These are phyloP conservation scores for Backusella parvicylindrica DNA, from an alignment of 192 early-diverging fungal genomes.

Conservation along the genomic window DNA sequence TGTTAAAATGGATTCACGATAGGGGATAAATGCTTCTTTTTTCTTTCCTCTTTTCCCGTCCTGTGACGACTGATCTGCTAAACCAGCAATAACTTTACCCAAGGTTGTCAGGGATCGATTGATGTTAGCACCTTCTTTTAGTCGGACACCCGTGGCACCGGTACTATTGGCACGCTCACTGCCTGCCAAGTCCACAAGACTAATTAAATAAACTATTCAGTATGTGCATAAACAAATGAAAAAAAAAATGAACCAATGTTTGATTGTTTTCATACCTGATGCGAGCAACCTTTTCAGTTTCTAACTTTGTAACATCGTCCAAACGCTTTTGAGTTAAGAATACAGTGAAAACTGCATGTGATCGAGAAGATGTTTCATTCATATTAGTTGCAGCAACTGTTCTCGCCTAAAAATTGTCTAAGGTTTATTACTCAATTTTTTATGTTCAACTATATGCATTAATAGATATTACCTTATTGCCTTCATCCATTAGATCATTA, in stretches of 20 bases:
- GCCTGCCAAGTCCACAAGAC: constrained; percentile 91
- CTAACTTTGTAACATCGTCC: constrained; percentile 48
- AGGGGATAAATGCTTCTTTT: constrained; percentile 72
- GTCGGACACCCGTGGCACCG: constrained; percentile 74
- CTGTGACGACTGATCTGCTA: constrained; percentile 65
- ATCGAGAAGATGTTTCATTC: constrained; percentile 89
- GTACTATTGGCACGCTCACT: constrained; percentile 88
- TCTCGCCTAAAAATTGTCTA: constrained; percentile 50
- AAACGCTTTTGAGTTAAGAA: constrained; percentile 64
- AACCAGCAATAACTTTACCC: constrained; percentile 90
- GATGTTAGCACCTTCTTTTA: constrained; percentile 94
- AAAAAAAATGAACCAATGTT: background rate
- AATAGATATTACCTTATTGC: constrained; percentile 58
- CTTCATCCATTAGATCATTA: constrained; percentile 70
- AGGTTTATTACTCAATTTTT: background rate
- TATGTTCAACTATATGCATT: background rate
- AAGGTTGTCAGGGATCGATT: constrained; percentile 91
- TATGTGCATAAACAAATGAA: background rate
- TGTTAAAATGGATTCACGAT: constrained; percentile 84
- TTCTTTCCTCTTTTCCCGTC: constrained; percentile 41
- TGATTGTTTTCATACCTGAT: constrained; percentile 46
- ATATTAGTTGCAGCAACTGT: constrained; percentile 94
- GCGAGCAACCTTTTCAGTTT: constrained; percentile 71
- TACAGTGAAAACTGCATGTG: constrained; percentile 83
- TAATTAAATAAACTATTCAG: constrained; percentile 19